These are phyloP conservation scores for Monilinia vaccinii-corymbosi DNA, from an alignment of 2,329 filamentous ascomycete species.

Conservation along the genomic window DNA sequence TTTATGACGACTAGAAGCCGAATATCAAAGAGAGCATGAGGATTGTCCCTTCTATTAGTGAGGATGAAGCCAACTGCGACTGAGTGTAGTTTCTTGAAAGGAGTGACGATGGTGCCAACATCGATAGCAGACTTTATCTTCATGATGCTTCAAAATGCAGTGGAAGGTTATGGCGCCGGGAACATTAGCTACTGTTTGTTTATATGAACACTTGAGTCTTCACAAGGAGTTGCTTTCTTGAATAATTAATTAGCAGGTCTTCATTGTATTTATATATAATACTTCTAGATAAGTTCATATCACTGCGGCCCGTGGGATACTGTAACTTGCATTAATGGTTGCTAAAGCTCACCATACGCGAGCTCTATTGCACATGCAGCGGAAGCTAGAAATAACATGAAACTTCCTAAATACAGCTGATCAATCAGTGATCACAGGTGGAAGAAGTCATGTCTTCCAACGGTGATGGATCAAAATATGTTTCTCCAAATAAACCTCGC, in stretches of 20 bases:
- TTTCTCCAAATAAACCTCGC: slow-evolving; percentile 27
- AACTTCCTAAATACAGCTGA: neutral
- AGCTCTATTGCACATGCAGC: slow-evolving; percentile 26
- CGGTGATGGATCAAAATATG: slow-evolving; percentile 4
- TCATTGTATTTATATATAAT: neutral
- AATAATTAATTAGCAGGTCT: neutral
- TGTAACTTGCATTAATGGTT: slow-evolving; percentile 8
- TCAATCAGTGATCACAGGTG: neutral
- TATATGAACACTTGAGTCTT: neutral
- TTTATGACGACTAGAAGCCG: neutral
- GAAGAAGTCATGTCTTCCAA: slow-evolving; percentile 10
- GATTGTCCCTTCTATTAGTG: neutral
- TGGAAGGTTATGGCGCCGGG: neutral
- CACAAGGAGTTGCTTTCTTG: neutral
- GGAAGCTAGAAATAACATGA: neutral
- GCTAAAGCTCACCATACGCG: slow-evolving; percentile 11
- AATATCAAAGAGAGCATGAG: neutral
- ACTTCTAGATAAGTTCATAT: neutral
- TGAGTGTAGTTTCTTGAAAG: neutral
- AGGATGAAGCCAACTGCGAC: neutral
- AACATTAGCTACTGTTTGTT: neutral
- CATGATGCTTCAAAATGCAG: neutral
- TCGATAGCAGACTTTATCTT: neutral
- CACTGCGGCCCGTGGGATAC: neutral
- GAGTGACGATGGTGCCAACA: neutral